Base-by-base conservation (phyloP, 257 asterid species). In the Mitragyna speciosa region DNA sequence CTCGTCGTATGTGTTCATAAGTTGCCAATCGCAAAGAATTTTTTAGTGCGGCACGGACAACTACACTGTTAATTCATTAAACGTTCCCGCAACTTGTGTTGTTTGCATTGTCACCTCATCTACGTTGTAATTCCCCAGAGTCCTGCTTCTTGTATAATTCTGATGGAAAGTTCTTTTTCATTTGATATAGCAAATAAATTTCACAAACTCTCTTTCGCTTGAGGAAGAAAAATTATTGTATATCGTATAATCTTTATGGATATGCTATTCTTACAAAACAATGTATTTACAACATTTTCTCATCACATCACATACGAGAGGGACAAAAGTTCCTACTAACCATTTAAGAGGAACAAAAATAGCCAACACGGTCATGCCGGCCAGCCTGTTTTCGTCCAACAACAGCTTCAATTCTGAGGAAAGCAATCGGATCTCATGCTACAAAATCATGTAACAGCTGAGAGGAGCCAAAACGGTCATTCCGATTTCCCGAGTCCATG, bases 401-500 rank as follows among this genome's bases (percentile, higher is more conserved):
- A 67, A 67, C 2, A 67, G n/a, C 72, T 19, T 67, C 24, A 48
- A 43, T n/a, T n/a, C n/a, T n/a, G n/a, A n/a, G n/a, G n/a, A n/a
- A n/a, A n/a, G n/a, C n/a, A 7, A 26, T 80, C 74, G 61, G 16
- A 4, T 64, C 66, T 66, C 61, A 66, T 20, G 85, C 90, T 79
- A 89, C 84, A 56, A n/a, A n/a, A n/a, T n/a, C 92, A 85, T 77
- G 92, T 83, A 85, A n/a, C n/a, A n/a, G n/a, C n/a, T n/a, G n/a
- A 7, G 77, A 86, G 76, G 79, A 89, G 68, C 90, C 86, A 66
- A 89, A 86, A 7, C 82, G 90, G 51, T 87, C 92, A 48, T 82
- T 85, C 76, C 86, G 83, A 52, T 81, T 90, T 48, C 86, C 90
- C 1, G 93, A 54, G 70, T 91, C 94, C 87, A 87, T 75, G 79